These are phyloP conservation scores for Geranium brycei DNA, from an alignment of 345 rosid species.

Conservation along the genomic window DNA sequence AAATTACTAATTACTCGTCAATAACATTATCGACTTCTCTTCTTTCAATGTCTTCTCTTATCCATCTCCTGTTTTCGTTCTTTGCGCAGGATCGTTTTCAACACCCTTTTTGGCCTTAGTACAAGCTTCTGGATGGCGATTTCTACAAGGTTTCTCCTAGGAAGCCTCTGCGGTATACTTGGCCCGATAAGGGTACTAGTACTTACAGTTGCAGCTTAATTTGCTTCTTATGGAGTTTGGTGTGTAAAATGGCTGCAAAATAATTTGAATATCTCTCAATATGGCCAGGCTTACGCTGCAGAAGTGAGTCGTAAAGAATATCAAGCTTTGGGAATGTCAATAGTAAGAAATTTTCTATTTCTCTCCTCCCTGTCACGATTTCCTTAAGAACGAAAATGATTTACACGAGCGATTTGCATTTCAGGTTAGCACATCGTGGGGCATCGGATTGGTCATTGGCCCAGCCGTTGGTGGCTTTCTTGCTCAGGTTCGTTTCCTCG, in stretches of 20 bases:
- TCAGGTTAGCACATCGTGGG: slow-evolving; percentile 72
- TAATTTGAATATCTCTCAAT: background rate
- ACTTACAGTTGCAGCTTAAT: background rate
- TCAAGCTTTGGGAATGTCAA: slow-evolving; percentile 58
- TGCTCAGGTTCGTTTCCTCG: slow-evolving; percentile 40
- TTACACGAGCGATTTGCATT: background rate
- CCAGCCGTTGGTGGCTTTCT: slow-evolving; percentile 81
- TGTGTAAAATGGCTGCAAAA: too few species aligned
- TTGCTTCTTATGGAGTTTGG: background rate
- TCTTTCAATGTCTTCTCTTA: background rate
- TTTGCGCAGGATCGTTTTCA: slow-evolving; percentile 41
- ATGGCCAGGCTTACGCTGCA: slow-evolving; percentile 66
- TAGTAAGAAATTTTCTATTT: slow-evolving; percentile 38
- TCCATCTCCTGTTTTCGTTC: background rate
- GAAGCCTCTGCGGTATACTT: slow-evolving; percentile 47
- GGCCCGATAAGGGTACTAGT: slow-evolving; percentile 47
- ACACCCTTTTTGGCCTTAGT: slow-evolving; percentile 56
- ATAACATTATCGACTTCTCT: background rate
- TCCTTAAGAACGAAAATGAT: background rate
- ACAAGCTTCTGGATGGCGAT: slow-evolving; percentile 60
- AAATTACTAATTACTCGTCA: slow-evolving; percentile 19
- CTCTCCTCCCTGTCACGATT: background rate
- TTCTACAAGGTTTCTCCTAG: slow-evolving; percentile 45
- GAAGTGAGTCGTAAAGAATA: slow-evolving; percentile 61
- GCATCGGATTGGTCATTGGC: slow-evolving; percentile 63